Percentiles rank a stretch among this genome's conserved stretches.
Evolutionary conservation across 1,139 yeast species (phyloP).

Genomic region (Geotrichum cucujoidarum): DNA sequence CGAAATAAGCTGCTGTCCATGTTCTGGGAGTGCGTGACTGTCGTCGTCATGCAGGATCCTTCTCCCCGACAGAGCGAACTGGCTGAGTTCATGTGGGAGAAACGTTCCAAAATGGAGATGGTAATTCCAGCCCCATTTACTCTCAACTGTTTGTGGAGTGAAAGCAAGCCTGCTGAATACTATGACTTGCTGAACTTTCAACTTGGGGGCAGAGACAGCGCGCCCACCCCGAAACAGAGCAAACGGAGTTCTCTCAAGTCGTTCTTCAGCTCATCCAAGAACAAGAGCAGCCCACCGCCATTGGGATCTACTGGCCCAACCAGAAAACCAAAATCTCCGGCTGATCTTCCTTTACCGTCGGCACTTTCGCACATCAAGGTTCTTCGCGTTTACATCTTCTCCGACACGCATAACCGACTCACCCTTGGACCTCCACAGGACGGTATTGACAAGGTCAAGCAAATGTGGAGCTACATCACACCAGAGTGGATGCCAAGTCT

Average conservation of each 20-base stretch:
- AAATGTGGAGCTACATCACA: neutral
- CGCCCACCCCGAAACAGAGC: neutral
- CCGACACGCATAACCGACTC: neutral
- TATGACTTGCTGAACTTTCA: neutral
- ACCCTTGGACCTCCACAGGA: neutral
- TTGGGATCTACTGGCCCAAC: too few species aligned
- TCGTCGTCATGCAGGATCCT: neutral
- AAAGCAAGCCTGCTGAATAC: neutral
- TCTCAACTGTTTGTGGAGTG: conserved; percentile 4
- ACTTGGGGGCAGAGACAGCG: too few species aligned
- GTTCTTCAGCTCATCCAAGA: neutral
- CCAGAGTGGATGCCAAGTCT: conserved; percentile 2
- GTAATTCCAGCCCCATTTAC: neutral
- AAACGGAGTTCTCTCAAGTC: neutral
- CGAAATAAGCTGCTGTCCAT: neutral
- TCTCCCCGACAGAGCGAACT: neutral
- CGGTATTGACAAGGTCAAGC: neutral
- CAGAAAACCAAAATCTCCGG: neutral
- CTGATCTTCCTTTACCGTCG: neutral
- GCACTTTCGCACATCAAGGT: neutral
- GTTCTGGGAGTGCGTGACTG: neutral
- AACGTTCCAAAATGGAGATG: neutral
- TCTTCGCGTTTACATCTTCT: neutral
- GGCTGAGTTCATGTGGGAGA: neutral
- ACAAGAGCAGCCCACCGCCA: neutral